phyloP scores from a whole-genome alignment of 139 green algal genomes.

The Pseudopediastrum boryanum region DNA sequence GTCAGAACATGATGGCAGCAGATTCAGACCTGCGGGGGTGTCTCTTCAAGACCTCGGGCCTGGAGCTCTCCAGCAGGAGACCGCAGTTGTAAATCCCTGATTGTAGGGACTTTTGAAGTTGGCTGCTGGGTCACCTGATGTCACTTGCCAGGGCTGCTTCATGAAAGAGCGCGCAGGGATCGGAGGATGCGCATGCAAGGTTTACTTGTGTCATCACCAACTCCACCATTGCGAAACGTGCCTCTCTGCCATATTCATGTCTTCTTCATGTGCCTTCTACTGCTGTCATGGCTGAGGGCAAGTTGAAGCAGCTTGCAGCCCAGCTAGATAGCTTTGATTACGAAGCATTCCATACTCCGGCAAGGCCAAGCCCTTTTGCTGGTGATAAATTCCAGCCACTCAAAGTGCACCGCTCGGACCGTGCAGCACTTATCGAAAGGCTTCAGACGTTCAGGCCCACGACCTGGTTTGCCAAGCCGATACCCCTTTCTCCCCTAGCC shows the following conservation, averaged over 20 bases:
- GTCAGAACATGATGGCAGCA: too few species aligned
- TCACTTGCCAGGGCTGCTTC: too few species aligned
- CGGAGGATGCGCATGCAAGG: too few species aligned
- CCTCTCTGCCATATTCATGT: not conserved
- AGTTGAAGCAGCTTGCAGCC: not conserved
- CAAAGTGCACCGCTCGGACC: conserved; percentile 21
- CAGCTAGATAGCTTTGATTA: not conserved
- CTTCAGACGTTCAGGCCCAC: conserved; percentile 63
- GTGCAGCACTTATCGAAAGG: conserved; percentile 61
- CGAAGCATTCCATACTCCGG: not conserved
- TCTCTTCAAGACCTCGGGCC: too few species aligned
- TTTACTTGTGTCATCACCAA: too few species aligned
- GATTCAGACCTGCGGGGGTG: too few species aligned
- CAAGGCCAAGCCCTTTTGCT: not conserved
- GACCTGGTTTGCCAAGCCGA: conserved; percentile 79
- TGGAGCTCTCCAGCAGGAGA: too few species aligned
- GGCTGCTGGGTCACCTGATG: too few species aligned
- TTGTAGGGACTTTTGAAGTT: too few species aligned
- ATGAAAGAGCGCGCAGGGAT: too few species aligned
- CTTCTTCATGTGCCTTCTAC: not conserved
- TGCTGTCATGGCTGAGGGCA: not conserved
- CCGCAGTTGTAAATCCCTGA: too few species aligned
- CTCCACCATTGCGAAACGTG: too few species aligned
- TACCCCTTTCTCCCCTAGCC: conserved; percentile 42
- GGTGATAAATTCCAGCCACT: not conserved